These are phyloP conservation scores for Nothophaeocryptopus gaeumannii DNA, from an alignment of 2,329 filamentous ascomycete species.

Conservation along the genomic window DNA sequence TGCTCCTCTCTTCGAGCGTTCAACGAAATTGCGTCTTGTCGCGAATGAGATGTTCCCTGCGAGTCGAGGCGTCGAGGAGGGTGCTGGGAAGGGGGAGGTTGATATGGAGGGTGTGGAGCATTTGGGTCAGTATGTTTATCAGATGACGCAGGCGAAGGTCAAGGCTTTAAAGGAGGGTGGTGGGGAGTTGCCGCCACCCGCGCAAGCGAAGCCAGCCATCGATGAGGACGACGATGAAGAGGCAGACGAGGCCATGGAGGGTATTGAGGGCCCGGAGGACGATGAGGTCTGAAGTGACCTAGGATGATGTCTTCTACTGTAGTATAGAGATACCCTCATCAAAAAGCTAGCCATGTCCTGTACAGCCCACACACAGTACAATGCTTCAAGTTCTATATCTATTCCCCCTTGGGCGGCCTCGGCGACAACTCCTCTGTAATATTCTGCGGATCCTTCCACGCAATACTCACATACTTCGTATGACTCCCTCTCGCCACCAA, in stretches of 20 bases:
- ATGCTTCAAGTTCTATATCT: too few species aligned
- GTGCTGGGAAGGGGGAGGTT: slow-evolving; percentile 48
- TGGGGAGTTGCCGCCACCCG: slow-evolving; percentile 26
- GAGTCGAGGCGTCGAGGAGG: slow-evolving; percentile 49
- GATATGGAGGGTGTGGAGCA: slow-evolving; percentile 91
- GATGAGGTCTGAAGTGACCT: neutral
- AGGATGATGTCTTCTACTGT: too few species aligned
- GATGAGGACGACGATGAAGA: slow-evolving; percentile 35
- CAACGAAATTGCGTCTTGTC: slow-evolving; percentile 68
- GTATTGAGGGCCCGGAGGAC: slow-evolving; percentile 5
- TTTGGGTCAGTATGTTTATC: slow-evolving; percentile 89
- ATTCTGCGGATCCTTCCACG: slow-evolving; percentile 63
- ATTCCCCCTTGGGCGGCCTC: slow-evolving; percentile 8
- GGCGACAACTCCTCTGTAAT: slow-evolving; percentile 57
- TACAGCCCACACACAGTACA: too few species aligned
- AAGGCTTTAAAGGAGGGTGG: slow-evolving; percentile 52
- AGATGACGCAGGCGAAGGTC: slow-evolving; percentile 81
- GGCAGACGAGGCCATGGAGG: slow-evolving; percentile 28
- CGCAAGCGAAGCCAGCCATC: slow-evolving; percentile 20
- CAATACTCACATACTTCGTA: slow-evolving; percentile 57
- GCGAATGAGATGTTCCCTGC: slow-evolving; percentile 85
- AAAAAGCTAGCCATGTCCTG: too few species aligned
- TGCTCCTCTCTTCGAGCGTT: slow-evolving; percentile 67
- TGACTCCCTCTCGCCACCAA: slow-evolving; percentile 64
- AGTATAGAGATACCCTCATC: too few species aligned